Evolutionary conservation across 2,329 filamentous ascomycete species (phyloP).

Genomic region (Escovopsis sp.): DNA sequence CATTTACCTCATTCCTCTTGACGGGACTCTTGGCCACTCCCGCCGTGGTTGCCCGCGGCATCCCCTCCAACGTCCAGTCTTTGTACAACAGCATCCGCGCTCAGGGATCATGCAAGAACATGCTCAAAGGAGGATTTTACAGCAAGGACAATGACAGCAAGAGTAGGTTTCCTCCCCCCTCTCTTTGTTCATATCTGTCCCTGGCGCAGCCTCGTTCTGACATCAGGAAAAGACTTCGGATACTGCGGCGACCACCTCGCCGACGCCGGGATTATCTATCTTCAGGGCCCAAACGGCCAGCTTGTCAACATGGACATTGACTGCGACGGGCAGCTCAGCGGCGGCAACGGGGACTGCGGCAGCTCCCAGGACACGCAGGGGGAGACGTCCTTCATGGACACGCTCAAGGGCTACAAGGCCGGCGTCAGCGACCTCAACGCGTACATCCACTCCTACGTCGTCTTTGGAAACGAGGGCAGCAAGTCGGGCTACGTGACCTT

Average conservation of each 20-base stretch:
- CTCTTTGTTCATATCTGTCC: neutral
- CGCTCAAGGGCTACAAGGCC: slow-evolving; percentile 20
- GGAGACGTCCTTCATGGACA: slow-evolving; percentile 29
- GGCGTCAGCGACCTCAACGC: slow-evolving; percentile 31
- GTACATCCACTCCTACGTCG: slow-evolving; percentile 37
- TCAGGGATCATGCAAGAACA: slow-evolving; percentile 15
- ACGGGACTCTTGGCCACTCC: slow-evolving; percentile 3
- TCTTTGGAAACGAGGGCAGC: slow-evolving; percentile 34
- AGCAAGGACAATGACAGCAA: slow-evolving; percentile 14
- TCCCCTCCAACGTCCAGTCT: slow-evolving; percentile 13
- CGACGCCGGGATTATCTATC: slow-evolving; percentile 26
- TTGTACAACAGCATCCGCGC: slow-evolving; percentile 19
- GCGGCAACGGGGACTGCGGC: slow-evolving; percentile 19
- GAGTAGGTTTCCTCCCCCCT: slow-evolving; percentile 5
- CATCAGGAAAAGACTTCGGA: slow-evolving; percentile 1
- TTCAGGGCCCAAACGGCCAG: slow-evolving; percentile 25
- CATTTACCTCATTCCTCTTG: neutral
- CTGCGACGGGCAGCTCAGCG: slow-evolving; percentile 36
- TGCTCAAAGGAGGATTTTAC: slow-evolving; percentile 19
- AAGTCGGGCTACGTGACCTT: slow-evolving; percentile 21
- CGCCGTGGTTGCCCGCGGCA: slow-evolving; percentile 7
- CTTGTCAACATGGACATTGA: slow-evolving; percentile 24
- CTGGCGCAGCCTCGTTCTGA: neutral
- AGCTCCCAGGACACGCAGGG: slow-evolving; percentile 25
- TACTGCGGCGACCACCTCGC: slow-evolving; percentile 29